Percentiles rank a stretch among this genome's conserved stretches.
Evolutionary conservation across 2,329 filamentous ascomycete species (phyloP).

Genomic region (Dothideomycetes sp.): DNA sequence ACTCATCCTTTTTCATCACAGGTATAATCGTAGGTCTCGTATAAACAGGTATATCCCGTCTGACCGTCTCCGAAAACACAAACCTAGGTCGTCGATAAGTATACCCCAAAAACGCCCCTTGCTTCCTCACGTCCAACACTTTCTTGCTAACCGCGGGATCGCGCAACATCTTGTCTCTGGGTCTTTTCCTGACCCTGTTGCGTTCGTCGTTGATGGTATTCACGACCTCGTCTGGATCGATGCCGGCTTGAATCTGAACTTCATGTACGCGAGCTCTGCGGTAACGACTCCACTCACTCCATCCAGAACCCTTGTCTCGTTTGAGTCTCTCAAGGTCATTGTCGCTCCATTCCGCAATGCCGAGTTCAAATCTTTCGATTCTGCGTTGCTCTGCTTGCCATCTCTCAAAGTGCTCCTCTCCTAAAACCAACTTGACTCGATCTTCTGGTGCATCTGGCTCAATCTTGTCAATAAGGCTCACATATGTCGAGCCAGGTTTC

Average conservation of each 20-base stretch:
- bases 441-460: conserved; percentile 14
- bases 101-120: conserved; percentile 80
- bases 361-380: conserved; percentile 24
- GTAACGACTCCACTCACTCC: conserved; percentile 23
- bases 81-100: conserved; percentile 51
- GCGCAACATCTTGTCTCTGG: conserved; percentile 75
- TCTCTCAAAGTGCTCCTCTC: conserved; percentile 16
- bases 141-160: conserved; percentile 57
- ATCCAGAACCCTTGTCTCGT: conserved; percentile 23
- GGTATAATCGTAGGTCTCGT: conserved; percentile 9
- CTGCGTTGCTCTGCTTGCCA: conserved; percentile 20
- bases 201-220: conserved; percentile 19
- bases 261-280: conserved; percentile 21
- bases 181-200: conserved; percentile 61
- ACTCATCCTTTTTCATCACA: conserved; percentile 1
- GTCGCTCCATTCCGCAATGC: conserved; percentile 23
- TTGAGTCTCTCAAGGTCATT: conserved; percentile 23
- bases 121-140: conserved; percentile 73
- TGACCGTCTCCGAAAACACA: conserved; percentile 2
- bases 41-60: conserved; percentile 1
- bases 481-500: conserved; percentile 19
- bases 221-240: conserved; percentile 5
- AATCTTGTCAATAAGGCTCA: conserved; percentile 18
- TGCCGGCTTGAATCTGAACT: conserved; percentile 9
- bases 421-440: conserved; percentile 10